These are phyloP conservation scores for Betula pendula DNA, from an alignment of 306 rosid species.

Conservation along the genomic window DNA sequence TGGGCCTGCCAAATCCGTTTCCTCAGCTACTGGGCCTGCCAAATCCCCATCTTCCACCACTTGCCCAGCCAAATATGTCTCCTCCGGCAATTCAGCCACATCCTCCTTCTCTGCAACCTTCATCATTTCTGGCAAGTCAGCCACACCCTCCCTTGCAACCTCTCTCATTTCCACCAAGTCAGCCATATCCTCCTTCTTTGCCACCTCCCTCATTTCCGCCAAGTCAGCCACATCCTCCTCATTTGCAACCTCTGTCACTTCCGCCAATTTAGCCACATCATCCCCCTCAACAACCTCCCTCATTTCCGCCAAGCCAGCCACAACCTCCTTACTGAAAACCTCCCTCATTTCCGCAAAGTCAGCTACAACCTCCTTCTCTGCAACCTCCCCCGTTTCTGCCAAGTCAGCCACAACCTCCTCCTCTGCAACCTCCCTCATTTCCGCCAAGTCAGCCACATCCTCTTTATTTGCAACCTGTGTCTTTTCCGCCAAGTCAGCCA, in stretches of 20 bases:
- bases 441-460: neutral
- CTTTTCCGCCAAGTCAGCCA: slow-evolving; percentile 17
- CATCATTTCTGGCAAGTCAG: neutral
- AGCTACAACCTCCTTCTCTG: slow-evolving; percentile 3
- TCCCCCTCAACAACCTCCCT: slow-evolving; percentile 8
- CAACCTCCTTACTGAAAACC: slow-evolving; percentile 1
- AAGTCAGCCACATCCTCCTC: slow-evolving; percentile 1
- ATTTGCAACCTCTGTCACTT: neutral
- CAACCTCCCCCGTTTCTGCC: neutral
- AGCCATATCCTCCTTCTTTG: neutral
- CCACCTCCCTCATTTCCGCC: neutral
- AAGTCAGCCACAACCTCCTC: slow-evolving; percentile 3
- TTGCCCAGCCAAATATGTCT: neutral
- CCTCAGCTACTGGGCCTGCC: neutral
- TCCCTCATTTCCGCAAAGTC: neutral
- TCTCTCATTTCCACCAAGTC: slow-evolving; percentile 19
- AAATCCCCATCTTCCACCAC: neutral
- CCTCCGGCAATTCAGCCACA: slow-evolving; percentile 3
- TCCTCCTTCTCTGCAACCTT: slow-evolving; percentile 4
- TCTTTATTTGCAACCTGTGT: neutral
- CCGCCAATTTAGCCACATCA: neutral
- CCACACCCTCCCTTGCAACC: neutral
- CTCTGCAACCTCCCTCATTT: neutral
- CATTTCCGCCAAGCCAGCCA: neutral
- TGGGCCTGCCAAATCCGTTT: neutral